Percentiles rank a stretch among this genome's conserved stretches.
Evolutionary conservation across 1,284 basidiomycete species (phyloP).

Genomic region (Hemileia vastatrix): DNA sequence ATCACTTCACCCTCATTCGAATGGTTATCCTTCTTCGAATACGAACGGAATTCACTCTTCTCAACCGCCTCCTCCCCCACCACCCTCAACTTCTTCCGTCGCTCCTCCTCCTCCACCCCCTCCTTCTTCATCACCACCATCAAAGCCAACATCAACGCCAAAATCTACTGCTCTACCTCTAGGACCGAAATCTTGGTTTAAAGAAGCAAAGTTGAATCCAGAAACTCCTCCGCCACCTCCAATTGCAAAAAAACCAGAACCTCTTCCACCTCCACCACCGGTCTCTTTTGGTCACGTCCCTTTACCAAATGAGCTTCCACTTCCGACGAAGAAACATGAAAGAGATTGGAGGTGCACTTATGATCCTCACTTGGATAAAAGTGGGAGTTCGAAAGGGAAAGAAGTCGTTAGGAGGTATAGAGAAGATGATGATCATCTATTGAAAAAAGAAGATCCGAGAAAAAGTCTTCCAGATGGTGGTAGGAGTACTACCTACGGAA

Average conservation of each 20-base stretch:
- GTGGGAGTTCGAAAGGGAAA: neutral
- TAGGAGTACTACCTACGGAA: conserved; percentile 3
- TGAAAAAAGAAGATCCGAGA: conserved; percentile 44
- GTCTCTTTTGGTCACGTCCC: conserved; percentile 21
- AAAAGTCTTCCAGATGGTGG: neutral
- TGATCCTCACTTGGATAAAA: conserved; percentile 32
- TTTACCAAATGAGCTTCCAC: conserved; percentile 34
- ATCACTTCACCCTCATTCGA: too few relatives aligned
- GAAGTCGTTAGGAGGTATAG: conserved; percentile 34
- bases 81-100: conserved; percentile 29
- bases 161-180: neutral
- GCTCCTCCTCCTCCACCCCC: conserved; percentile 37
- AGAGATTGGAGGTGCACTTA: conserved; percentile 37
- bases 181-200: conserved; percentile 12
- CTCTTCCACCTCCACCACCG: conserved; percentile 13
- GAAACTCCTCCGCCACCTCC: neutral
- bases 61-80: conserved; percentile 6
- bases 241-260: neutral
- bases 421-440: conserved; percentile 47
- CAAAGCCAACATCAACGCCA: conserved; percentile 32
- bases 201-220: conserved; percentile 2
- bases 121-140: conserved; percentile 35
- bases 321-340: conserved; percentile 25
- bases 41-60: neutral
- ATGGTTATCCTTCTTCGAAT: too few relatives aligned